phyloP scores from a whole-genome alignment of 2,329 filamentous ascomycete genomes.

The Ophiosphaerella narmari region DNA sequence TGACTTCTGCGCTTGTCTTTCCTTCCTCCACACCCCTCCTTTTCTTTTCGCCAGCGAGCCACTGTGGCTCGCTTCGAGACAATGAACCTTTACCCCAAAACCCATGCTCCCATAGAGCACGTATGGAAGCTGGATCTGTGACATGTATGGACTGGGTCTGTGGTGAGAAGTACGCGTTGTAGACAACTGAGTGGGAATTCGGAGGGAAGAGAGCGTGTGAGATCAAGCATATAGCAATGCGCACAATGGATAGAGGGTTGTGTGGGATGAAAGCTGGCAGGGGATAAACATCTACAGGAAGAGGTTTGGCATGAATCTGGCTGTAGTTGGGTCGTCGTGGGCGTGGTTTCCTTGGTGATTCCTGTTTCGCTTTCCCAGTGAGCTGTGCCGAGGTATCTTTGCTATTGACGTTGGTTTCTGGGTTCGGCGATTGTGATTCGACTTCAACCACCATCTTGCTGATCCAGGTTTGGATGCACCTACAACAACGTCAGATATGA shows the following conservation, averaged over 20 bases:
- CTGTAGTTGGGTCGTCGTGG: constrained; percentile 61
- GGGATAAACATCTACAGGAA: constrained; percentile 80
- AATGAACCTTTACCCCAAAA: constrained; percentile 96
- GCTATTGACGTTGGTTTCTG: constrained; percentile 8
- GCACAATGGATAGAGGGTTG: constrained; percentile 86
- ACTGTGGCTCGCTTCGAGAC: constrained; percentile 92
- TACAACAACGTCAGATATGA: constrained; percentile 12
- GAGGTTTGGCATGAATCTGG: constrained; percentile 79
- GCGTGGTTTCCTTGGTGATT: constrained; percentile 31
- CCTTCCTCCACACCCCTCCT: constrained; percentile 66
- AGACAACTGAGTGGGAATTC: constrained; percentile 66
- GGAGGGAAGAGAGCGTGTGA: constrained; percentile 71
- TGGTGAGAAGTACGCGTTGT: constrained; percentile 78
- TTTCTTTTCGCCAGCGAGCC: constrained; percentile 82
- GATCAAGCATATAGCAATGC: constrained; percentile 77
- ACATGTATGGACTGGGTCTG: constrained; percentile 84
- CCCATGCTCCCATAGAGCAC: constrained; percentile 91
- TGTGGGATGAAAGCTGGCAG: constrained; percentile 87
- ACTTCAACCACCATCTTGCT: constrained; percentile 19
- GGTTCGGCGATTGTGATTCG: constrained; percentile 11
- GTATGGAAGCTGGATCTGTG: constrained; percentile 73
- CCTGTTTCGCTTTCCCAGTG: constrained; percentile 21
- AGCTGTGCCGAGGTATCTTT: constrained; percentile 2
- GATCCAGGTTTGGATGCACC: constrained; percentile 12
- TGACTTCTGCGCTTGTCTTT: constrained; percentile 81